Evolutionary conservation across 75 land plant genomes (phyloP).

Genomic region (Ceratopteris richardii): DNA sequence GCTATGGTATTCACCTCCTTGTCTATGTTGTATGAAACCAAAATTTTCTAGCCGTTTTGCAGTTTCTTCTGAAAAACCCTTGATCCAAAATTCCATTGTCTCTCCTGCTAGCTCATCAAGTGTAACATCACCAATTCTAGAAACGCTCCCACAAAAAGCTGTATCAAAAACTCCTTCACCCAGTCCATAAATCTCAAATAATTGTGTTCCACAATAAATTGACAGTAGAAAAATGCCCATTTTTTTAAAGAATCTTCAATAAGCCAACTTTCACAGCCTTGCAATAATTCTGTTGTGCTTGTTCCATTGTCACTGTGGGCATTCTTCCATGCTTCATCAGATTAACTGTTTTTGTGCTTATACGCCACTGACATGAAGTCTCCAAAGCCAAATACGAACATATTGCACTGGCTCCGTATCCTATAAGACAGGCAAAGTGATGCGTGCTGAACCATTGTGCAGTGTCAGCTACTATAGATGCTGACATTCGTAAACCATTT

Average conservation of each 20-base stretch:
- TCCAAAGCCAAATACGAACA: conserved; percentile 96
- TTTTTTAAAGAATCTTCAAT: conserved; percentile 80
- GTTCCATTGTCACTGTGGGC: conserved; percentile 91
- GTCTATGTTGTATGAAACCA: no score
- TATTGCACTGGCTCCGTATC: conserved; percentile 99
- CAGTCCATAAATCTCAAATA: conserved; percentile 94
- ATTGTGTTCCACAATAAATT: conserved; percentile 96
- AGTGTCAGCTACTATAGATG: conserved; percentile 87
- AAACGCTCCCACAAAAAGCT: conserved; percentile 87
- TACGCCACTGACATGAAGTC: conserved; percentile 94
- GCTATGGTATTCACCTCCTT: no score
- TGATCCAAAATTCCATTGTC: no score
- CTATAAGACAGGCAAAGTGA: conserved; percentile 95
- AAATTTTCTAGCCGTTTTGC: no score
- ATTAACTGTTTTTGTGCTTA: conserved; percentile 81
- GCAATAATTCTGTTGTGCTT: conserved; percentile 87
- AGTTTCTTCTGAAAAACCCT: no score
- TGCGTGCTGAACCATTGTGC: conserved; percentile 99
- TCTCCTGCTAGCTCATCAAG: no score
- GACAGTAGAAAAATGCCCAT: conserved; percentile 98
- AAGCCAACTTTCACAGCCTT: no score
- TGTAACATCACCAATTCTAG: conserved; percentile 76
- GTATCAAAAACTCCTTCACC: conserved; percentile 75
- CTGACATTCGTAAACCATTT: conserved; percentile 89
- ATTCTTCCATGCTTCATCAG: conserved; percentile 95